These are phyloP conservation scores for Tribonema minus DNA, from an alignment of 108 stramenopile genomes.

Conservation along the genomic window DNA sequence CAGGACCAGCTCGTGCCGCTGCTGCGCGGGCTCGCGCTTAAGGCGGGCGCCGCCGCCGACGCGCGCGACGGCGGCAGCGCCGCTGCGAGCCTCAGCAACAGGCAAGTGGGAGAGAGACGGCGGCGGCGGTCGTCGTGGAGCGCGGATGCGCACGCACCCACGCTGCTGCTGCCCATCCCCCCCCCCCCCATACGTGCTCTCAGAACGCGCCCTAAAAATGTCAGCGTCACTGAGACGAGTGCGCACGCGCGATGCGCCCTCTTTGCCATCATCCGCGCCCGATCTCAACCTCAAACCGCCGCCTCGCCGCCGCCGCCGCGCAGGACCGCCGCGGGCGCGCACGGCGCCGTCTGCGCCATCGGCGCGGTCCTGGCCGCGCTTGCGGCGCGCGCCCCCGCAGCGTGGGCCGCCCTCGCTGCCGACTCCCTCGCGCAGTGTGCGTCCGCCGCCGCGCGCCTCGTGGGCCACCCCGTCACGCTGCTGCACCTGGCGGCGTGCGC, in stretches of 20 bases:
- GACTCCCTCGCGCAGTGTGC: background rate
- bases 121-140: too few species aligned
- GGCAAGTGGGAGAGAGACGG: too few species aligned
- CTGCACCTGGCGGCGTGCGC: slow-evolving; percentile 25
- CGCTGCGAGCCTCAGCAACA: slow-evolving; percentile 7
- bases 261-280: too few species aligned
- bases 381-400: background rate
- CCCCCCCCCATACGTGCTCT: too few species aligned
- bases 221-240: too few species aligned
- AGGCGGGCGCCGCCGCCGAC: background rate
- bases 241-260: too few species aligned
- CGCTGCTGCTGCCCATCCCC: too few species aligned
- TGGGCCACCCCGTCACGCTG: slow-evolving; percentile 36
- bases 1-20: slow-evolving; percentile 23
- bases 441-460: background rate
- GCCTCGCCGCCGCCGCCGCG: too few species aligned
- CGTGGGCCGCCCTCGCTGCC: slow-evolving; percentile 7
- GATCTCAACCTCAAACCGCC: too few species aligned
- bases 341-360: slow-evolving; percentile 33
- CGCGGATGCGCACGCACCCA: too few species aligned
- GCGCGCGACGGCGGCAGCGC: background rate
- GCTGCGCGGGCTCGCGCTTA: slow-evolving; percentile 18
- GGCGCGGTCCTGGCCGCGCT: slow-evolving; percentile 21
- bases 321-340: slow-evolving; percentile 14
- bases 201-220: too few species aligned